phyloP scores from a whole-genome alignment of 208 protist species.

The Crithidia sp. region DNA sequence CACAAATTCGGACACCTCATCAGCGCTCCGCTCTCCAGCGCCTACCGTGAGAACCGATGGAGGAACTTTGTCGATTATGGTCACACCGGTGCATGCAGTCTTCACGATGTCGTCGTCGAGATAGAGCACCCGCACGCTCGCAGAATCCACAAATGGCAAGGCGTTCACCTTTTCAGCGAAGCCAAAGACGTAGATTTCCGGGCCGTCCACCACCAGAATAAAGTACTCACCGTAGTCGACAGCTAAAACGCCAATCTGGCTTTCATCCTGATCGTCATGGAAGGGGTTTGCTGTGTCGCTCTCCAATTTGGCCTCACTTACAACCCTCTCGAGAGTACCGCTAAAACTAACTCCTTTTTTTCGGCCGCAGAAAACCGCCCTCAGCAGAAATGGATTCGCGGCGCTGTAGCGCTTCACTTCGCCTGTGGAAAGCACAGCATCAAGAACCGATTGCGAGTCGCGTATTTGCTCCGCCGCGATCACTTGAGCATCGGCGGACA shows the following conservation, averaged over 20 bases:
- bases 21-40: constrained; percentile 44
- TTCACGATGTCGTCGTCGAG: constrained; percentile 69
- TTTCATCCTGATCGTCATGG: not conserved
- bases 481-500: constrained; percentile 44
- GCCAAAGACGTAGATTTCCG: constrained; percentile 58
- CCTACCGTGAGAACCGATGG: constrained; percentile 31
- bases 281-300: constrained; percentile 40
- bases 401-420: constrained; percentile 33
- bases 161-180: constrained; percentile 46
- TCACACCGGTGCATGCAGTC: constrained; percentile 23
- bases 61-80: constrained; percentile 64
- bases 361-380: constrained; percentile 52
- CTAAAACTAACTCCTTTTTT: constrained; percentile 25
- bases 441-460: constrained; percentile 53
- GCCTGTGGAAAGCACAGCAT: constrained; percentile 54
- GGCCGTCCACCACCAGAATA: constrained; percentile 65
- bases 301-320: constrained; percentile 24
- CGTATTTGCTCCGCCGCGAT: constrained; percentile 42
- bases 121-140: constrained; percentile 56
- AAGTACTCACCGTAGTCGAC: constrained; percentile 79
- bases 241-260: constrained; percentile 29
- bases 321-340: constrained; percentile 25
- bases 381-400: constrained; percentile 56
- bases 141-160: constrained; percentile 23
- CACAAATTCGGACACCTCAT: constrained; percentile 56